Evolutionary conservation across 441 rosid species (phyloP).

Genomic region (Geranium incanum): DNA sequence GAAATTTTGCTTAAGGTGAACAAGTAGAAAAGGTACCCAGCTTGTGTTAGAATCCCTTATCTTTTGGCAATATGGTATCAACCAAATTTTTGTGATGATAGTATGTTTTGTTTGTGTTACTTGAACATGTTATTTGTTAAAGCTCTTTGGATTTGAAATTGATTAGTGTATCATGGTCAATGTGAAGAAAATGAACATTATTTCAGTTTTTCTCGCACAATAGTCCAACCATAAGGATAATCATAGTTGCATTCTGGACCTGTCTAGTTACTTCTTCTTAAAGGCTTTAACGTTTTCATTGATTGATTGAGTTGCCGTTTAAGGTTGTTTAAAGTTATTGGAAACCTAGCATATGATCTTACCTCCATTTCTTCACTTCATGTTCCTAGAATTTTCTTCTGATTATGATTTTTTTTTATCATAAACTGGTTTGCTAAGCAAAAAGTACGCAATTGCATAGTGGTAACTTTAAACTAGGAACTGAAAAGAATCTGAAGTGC

Average conservation of each 20-base stretch:
- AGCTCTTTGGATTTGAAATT: neutral
- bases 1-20: neutral
- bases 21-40: neutral
- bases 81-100: neutral
- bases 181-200: neutral
- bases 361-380: too few species aligned
- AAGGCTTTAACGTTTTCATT: neutral
- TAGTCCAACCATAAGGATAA: neutral
- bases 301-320: too few species aligned
- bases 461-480: too few species aligned
- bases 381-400: too few species aligned
- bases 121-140: neutral
- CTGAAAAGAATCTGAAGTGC: too few species aligned
- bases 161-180: neutral
- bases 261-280: neutral
- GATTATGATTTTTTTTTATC: too few species aligned
- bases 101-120: neutral
- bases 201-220: neutral
- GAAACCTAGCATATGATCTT: too few species aligned
- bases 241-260: neutral
- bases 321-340: too few species aligned
- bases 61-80: neutral
- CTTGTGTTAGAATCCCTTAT: neutral
- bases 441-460: too few species aligned
- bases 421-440: too few species aligned